These are phyloP conservation scores for Aechmea fasciata DNA, from an alignment of 176 grass and related monocot genomes.

Conservation along the genomic window DNA sequence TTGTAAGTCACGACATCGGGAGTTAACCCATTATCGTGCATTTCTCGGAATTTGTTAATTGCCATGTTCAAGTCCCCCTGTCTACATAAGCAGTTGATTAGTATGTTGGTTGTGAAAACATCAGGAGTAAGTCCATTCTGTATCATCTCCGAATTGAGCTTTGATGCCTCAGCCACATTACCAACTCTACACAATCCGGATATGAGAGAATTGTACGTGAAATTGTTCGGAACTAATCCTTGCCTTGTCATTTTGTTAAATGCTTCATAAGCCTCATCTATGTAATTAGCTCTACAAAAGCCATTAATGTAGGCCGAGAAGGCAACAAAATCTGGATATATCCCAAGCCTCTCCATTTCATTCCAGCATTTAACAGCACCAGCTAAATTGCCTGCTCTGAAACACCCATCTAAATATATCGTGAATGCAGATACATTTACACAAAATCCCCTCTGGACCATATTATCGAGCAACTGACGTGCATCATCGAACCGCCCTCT, in stretches of 20 bases:
- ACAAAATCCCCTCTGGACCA: constrained; percentile 59
- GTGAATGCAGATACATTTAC: constrained; percentile 56
- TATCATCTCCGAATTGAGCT: constrained; percentile 58
- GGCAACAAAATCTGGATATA: constrained; percentile 63
- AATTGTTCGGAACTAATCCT: constrained; percentile 84
- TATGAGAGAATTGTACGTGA: constrained; percentile 88
- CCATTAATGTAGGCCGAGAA: constrained; percentile 81
- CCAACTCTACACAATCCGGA: constrained; percentile 57
- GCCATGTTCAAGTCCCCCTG: constrained; percentile 54
- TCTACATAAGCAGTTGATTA: constrained; percentile 77
- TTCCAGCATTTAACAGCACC: constrained; percentile 63
- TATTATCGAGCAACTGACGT: constrained; percentile 42
- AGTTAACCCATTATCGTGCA: constrained; percentile 45
- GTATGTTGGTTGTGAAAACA: constrained; percentile 83
- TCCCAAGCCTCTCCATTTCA: constrained; percentile 42
- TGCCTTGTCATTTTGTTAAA: constrained; percentile 59
- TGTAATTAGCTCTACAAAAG: constrained; percentile 46
- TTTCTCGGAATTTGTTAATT: constrained; percentile 43
- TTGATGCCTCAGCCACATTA: constrained; percentile 49
- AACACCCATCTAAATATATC: constrained; percentile 69
- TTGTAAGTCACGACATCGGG: constrained; percentile 89
- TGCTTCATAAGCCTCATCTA: constrained; percentile 50
- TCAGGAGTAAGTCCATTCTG: constrained; percentile 76
- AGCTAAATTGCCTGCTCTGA: constrained; percentile 45
- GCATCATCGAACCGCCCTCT: constrained; percentile 44